These are phyloP conservation scores for Aspergillus ibericus DNA, from an alignment of 2,329 filamentous ascomycete genomes.

Conservation along the genomic window DNA sequence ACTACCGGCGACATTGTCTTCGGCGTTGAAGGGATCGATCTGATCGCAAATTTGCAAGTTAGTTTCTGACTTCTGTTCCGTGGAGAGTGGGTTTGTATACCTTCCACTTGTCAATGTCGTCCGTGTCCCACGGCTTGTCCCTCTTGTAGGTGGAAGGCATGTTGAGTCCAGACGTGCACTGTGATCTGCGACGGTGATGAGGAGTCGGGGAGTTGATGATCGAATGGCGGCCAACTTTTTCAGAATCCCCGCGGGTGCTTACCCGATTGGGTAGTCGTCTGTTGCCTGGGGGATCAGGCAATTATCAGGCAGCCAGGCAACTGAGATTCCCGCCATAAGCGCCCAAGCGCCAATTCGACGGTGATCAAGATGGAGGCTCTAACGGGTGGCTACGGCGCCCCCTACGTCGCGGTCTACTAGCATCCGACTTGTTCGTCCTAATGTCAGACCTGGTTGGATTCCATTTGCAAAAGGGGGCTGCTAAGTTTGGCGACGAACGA, in stretches of 20 bases:
- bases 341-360: constrained; percentile 19
- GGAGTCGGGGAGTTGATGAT: constrained; percentile 10
- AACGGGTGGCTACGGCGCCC: neutral
- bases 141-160: constrained; percentile 90
- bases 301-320: neutral
- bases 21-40: constrained; percentile 79
- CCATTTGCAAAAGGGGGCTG: too few species aligned
- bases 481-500: neutral
- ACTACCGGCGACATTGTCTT: constrained; percentile 80
- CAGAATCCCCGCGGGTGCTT: constrained; percentile 21
- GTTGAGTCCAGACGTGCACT: constrained; percentile 23
- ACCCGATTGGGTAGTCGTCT: constrained; percentile 13
- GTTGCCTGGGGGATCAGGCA: constrained; percentile 10
- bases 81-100: constrained; percentile 38
- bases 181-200: constrained; percentile 9
- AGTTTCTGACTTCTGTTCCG: neutral
- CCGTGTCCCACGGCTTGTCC: constrained; percentile 93
- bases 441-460: too few species aligned
- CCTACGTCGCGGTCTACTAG: neutral
- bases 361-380: constrained; percentile 6
- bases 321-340: constrained; percentile 15
- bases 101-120: constrained; percentile 97
- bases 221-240: constrained; percentile 24
- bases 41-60: constrained; percentile 31
- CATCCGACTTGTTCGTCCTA: too few species aligned